A percentile compares a stretch with the other conserved stretches of the same genome.
Conservation (phyloP, 768 basidiomycete species). For the Solioccasus polychromus region DNA sequence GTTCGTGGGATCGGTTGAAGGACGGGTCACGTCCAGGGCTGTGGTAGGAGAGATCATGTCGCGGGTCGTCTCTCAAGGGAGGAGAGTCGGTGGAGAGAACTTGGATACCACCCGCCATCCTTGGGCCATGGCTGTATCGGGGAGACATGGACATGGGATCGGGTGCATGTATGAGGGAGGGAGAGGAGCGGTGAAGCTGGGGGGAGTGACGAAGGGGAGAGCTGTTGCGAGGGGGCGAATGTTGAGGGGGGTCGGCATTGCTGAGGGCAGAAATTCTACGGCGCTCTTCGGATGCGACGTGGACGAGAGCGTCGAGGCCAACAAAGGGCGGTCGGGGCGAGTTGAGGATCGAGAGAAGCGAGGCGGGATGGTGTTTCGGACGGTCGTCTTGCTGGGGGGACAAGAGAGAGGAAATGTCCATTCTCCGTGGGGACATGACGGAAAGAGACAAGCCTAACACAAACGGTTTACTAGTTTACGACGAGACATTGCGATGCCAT, state of each 20-base stretch:
- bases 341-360: constrained; percentile 24
- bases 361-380: constrained; percentile 3
- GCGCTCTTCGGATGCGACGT: constrained; percentile 67
- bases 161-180: not conserved
- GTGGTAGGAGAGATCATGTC: constrained; percentile 15
- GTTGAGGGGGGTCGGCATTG: not conserved
- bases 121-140: constrained; percentile 20
- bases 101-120: constrained; percentile 28
- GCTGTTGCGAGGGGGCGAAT: constrained; percentile 14
- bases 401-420: constrained; percentile 74
- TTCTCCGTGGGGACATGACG: constrained; percentile 60
- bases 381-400: constrained; percentile 4
- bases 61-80: constrained; percentile 9
- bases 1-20: constrained; percentile 15
- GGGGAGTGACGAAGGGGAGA: constrained; percentile 23
- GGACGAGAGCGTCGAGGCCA: constrained; percentile 65
- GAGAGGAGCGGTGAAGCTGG: constrained; percentile 8
- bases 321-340: constrained; percentile 23
- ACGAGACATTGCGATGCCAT: constrained; percentile 88
- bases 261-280: constrained; percentile 41
- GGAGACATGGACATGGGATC: constrained; percentile 16
- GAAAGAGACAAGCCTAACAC: not conserved
- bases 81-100: constrained; percentile 17
- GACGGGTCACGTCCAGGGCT: constrained; percentile 12
- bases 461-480: constrained; percentile 51